Conservation (phyloP, 805 yeast genomes). For the Ogataea pini region DNA sequence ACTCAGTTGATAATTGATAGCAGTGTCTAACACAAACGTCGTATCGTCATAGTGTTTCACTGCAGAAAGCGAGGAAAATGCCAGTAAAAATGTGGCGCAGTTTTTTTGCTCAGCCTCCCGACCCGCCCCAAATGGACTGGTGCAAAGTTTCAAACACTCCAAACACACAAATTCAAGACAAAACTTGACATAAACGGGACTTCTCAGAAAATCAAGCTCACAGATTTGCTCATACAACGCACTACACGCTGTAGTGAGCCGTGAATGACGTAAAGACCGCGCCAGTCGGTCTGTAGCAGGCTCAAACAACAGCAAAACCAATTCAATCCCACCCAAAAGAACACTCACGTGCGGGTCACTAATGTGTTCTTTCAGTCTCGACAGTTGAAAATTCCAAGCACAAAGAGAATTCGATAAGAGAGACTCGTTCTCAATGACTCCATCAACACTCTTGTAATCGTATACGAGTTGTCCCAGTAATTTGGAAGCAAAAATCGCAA, state of each 20-base stretch:
- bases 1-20: slow-evolving; percentile 10
- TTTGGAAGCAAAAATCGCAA: slow-evolving; percentile 22
- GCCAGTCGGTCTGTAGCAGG: slow-evolving; percentile 16
- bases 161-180: slow-evolving; percentile 25
- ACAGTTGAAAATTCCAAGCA: slow-evolving; percentile 27
- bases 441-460: slow-evolving; percentile 17
- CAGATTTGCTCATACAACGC: slow-evolving; percentile 9
- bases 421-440: slow-evolving; percentile 16
- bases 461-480: slow-evolving; percentile 25
- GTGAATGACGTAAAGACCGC: slow-evolving; percentile 11
- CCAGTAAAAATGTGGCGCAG: slow-evolving; percentile 10
- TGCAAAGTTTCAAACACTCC: slow-evolving; percentile 11
- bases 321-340: slow-evolving; percentile 19
- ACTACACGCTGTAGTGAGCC: slow-evolving; percentile 12
- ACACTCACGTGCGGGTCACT: slow-evolving; percentile 10
- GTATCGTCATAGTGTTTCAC: slow-evolving; percentile 10
- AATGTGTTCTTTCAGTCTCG: slow-evolving; percentile 1
- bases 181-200: slow-evolving; percentile 27
- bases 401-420: slow-evolving; percentile 26
- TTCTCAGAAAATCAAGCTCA: slow-evolving; percentile 12
- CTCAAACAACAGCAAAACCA: slow-evolving; percentile 25
- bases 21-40: slow-evolving; percentile 6
- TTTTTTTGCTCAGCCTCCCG: slow-evolving; percentile 10
- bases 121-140: slow-evolving; percentile 13
- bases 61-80: slow-evolving; percentile 8